Conservation (phyloP, 1,139 yeast species). For the Saccharomyces pastorianus region DNA sequence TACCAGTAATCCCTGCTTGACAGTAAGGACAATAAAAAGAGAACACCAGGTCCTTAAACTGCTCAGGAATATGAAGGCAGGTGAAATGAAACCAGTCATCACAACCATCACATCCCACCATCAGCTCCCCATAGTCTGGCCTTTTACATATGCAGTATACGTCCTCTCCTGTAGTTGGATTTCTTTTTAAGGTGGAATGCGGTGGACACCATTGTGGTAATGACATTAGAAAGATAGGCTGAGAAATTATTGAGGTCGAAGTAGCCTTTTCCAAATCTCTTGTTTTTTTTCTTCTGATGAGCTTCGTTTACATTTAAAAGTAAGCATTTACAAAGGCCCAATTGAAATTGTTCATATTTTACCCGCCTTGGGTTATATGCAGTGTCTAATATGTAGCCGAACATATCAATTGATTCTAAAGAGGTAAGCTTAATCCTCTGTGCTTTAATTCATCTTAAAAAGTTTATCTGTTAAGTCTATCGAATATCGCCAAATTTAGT, state of each 20-base stretch:
- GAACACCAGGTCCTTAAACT: slow-evolving; percentile 50
- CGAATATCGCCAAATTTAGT: neutral
- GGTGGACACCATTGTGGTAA: slow-evolving; percentile 31
- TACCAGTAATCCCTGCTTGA: slow-evolving; percentile 42
- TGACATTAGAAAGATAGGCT: neutral
- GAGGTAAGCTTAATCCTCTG: neutral
- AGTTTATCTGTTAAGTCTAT: neutral
- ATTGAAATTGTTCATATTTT: neutral
- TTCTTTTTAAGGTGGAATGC: slow-evolving; percentile 19
- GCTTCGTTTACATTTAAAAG: neutral
- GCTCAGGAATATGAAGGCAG: slow-evolving; percentile 57
- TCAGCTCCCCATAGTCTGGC: slow-evolving; percentile 72
- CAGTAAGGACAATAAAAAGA: slow-evolving; percentile 74
- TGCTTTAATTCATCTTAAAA: neutral
- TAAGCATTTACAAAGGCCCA: neutral
- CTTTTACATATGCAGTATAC: slow-evolving; percentile 72
- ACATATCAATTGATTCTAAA: neutral
- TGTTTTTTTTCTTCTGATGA: neutral
- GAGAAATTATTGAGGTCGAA: neutral
- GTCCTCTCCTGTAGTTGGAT: slow-evolving; percentile 42
- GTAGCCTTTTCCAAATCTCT: no score
- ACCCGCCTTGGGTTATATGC: neutral
- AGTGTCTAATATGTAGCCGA: neutral
- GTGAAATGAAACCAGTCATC: slow-evolving; percentile 91
- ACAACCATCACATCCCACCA: slow-evolving; percentile 93